These are phyloP conservation scores for Rhododendron williamsianum DNA, from an alignment of 148 eudicot species.

Conservation along the genomic window DNA sequence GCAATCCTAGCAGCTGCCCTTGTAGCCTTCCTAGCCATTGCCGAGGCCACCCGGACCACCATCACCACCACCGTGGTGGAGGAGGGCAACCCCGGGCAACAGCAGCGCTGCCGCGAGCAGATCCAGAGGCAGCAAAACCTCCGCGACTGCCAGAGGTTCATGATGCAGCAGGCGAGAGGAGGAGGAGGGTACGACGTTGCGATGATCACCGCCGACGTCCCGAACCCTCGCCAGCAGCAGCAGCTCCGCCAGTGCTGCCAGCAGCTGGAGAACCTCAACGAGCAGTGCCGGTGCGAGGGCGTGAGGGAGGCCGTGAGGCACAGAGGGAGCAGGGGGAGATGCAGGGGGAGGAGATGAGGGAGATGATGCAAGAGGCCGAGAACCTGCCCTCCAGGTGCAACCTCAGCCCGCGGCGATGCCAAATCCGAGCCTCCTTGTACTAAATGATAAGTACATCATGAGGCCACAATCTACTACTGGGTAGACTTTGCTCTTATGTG, in stretches of 20 bases:
- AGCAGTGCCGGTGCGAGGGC: conserved; percentile 29
- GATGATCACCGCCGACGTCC: not conserved
- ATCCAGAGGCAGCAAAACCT: conserved; percentile 22
- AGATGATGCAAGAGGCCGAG: conserved; percentile 21
- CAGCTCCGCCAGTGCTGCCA: conserved; percentile 29
- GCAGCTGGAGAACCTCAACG: conserved; percentile 21
- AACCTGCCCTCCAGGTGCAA: conserved; percentile 22
- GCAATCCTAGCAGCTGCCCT: conserved; percentile 7
- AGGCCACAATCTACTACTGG: not conserved
- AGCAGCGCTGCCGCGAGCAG: conserved; percentile 24
- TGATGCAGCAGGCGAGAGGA: not conserved
- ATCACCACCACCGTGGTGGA: conserved; percentile 10
- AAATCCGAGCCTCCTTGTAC: not conserved
- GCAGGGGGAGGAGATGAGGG: conserved; percentile 16
- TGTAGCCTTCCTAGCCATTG: conserved; percentile 5
- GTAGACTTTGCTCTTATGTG: not conserved
- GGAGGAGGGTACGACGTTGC: not conserved
- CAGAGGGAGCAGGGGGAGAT: conserved; percentile 14
- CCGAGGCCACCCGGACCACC: conserved; percentile 14
- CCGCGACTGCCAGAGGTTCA: conserved; percentile 24
- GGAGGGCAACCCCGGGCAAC: not conserved
- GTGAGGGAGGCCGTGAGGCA: conserved; percentile 19
- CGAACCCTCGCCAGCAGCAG: conserved; percentile 9
- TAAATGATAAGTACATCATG: not conserved
- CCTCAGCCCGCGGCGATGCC: conserved; percentile 9